These are phyloP conservation scores for Penicillium sp. DNA, from an alignment of 2,329 filamentous ascomycete species.

Conservation along the genomic window DNA sequence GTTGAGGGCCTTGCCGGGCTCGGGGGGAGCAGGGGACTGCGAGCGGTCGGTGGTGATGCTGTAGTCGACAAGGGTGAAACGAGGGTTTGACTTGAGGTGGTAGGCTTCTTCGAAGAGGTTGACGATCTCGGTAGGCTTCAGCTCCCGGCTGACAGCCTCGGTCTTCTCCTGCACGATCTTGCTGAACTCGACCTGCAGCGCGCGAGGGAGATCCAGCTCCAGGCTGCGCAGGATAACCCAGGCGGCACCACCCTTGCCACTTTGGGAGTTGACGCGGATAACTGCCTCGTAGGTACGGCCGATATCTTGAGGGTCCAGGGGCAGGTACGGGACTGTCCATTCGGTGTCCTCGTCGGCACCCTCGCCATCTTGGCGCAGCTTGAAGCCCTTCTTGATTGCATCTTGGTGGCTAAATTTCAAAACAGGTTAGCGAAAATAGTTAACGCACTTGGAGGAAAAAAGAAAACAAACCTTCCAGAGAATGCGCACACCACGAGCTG, in stretches of 20 bases:
- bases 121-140: conserved; percentile 79
- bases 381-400: conserved; percentile 85
- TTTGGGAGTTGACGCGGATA: conserved; percentile 96
- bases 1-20: conserved; percentile 69
- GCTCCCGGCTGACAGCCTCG: conserved; percentile 78
- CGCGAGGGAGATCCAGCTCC: conserved; percentile 87
- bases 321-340: conserved; percentile 90
- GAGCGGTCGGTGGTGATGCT: conserved; percentile 83
- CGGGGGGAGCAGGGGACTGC: conserved; percentile 67
- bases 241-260: conserved; percentile 88
- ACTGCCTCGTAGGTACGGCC: conserved; percentile 97
- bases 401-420: conserved; percentile 71
- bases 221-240: conserved; percentile 91
- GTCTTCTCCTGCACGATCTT: conserved; percentile 80
- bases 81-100: conserved; percentile 77
- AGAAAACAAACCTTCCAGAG: conserved; percentile 2
- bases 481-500: conserved; percentile 12
- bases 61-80: conserved; percentile 88
- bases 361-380: conserved; percentile 63
- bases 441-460: neutral
- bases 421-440: neutral
- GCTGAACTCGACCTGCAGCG: conserved; percentile 87
- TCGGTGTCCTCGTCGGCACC: conserved; percentile 60
- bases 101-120: conserved; percentile 87
- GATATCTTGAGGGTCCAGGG: conserved; percentile 88